Base-by-base conservation (phyloP, 495 filamentous ascomycete species). In the Hypoxylon trugodes region DNA sequence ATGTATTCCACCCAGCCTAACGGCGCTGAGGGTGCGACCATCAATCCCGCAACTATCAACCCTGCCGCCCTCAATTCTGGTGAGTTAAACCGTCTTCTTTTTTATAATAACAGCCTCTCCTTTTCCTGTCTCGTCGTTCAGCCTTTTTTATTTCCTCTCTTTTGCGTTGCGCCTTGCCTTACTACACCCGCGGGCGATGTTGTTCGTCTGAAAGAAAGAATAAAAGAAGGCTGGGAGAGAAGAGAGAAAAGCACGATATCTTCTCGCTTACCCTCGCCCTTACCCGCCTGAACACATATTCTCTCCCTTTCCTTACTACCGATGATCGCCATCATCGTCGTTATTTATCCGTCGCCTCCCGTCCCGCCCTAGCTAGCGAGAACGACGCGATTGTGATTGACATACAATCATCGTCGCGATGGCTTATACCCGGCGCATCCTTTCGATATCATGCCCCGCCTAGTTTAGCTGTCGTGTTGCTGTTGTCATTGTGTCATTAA, bases 1-100 rank as follows among this genome's bases (percentile, higher is more conserved):
- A 82, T 82, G 80, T 82, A 82, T 78, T 77, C 80, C 76, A 76
- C 80, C 76, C 80, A 76, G 73, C 76, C 78, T 69, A 80, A 81
- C 76, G 78, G 80, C 78, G 76, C 76, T 75, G 80, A 82, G 74
- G 79, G 80, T 82, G 79, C 77, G 68, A 82, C 80, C 74, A 82
- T 82, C 76, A 80, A 81, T 74, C 80, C 80, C 71, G 79, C 79
- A 68, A 80, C 80, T 52, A 79, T 82, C 75, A 80, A 80, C 71
- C 73, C 79, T 77, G 80, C 80, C 65, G 80, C 80, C 36, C 79
- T 82, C 74, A 80, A 80, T 70, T 73, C 79, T 75, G 80, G 80
- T 82, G 73, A 71, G 80, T 79, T 50, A 7, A 15, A 16, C 43
- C 25, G 15, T 43, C 55, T 55, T 59, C 33, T 18, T 54, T 26